Evolutionary conservation across 2,329 filamentous ascomycete species (phyloP), one percentile per base, ranked within the genome.

Genomic region (Sclerotinia trifoliorum): DNA sequence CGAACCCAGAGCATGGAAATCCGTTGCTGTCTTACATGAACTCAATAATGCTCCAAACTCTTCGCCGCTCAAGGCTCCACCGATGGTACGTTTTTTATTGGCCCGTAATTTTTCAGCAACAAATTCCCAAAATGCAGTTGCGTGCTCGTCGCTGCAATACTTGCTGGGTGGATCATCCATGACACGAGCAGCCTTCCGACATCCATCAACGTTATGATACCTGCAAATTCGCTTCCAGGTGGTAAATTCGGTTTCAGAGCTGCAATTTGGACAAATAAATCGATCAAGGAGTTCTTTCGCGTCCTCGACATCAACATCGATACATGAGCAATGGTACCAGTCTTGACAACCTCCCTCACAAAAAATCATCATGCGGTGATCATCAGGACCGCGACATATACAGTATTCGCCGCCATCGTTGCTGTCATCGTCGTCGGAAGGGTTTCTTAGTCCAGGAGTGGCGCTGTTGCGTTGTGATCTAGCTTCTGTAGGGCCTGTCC

Each of bases 361-460:
- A 35, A 73, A 73, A 11, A 77, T 73, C 75, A 78, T 78, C 74
- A 77, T 77, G 10, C 74, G 71, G 67, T 77, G 74, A 71, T 78
- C 75, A 66, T 77, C 75, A 51, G 74, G 75, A 52, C 74, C 73
- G 55, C 76, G 73, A 65, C 76, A 78, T 29, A 76, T 71, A 56
- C 76, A 78, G 56, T 78, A 78, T 68, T 75, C 75, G 32, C 73
- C 73, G 32, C 76, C 76, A 70, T 76, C 74, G 65, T 76, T 74
- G 67, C 74, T 77, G 54, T 74, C 75, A 42, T 71, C 72, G n/a
- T 74, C 74, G 3, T 70, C 73, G 4, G 69, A 60, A 19, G 66
- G 57, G 7, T 44, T 69, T 24, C 54, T 71, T 13, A 67, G 49
- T 29, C 51, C 68, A 24, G 68, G 69, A 56, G 68, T 72, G 15